Conservation (phyloP, 2,329 filamentous ascomycete genomes). For the Alternaria sp. region DNA sequence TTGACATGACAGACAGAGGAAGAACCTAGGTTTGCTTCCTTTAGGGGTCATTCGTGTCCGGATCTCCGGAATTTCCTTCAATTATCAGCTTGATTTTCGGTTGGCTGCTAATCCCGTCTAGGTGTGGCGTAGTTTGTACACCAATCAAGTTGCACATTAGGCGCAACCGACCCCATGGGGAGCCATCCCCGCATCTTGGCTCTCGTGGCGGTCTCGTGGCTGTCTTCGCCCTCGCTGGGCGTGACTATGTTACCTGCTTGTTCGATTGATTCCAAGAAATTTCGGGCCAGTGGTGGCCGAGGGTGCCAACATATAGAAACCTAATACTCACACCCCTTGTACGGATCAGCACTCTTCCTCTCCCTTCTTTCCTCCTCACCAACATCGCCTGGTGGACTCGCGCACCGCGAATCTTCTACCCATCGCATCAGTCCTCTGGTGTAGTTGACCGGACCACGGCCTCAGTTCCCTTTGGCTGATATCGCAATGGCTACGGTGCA, state of each 20-base stretch:
- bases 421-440: constrained; percentile 9
- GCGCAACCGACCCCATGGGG: constrained; percentile 19
- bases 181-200: constrained; percentile 26
- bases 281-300: constrained; percentile 19
- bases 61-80: background rate
- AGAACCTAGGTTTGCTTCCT: background rate
- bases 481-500: constrained; percentile 20
- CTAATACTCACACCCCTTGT: constrained; percentile 10
- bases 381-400: background rate
- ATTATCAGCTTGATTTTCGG: background rate
- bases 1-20: background rate
- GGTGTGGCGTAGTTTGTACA: background rate
- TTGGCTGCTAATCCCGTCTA: background rate
- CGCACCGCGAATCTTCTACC: background rate
- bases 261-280: constrained; percentile 12
- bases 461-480: background rate
- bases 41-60: background rate
- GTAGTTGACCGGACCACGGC: background rate
- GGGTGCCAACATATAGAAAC: constrained; percentile 14
- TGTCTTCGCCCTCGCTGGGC: constrained; percentile 14
- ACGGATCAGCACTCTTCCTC: background rate
- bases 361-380: constrained; percentile 4
- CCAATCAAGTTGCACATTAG: background rate
- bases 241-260: constrained; percentile 9
- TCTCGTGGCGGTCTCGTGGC: constrained; percentile 14